phyloP scores from a whole-genome alignment of 352 stramenopile species.

The Globisporangium camurandrum region DNA sequence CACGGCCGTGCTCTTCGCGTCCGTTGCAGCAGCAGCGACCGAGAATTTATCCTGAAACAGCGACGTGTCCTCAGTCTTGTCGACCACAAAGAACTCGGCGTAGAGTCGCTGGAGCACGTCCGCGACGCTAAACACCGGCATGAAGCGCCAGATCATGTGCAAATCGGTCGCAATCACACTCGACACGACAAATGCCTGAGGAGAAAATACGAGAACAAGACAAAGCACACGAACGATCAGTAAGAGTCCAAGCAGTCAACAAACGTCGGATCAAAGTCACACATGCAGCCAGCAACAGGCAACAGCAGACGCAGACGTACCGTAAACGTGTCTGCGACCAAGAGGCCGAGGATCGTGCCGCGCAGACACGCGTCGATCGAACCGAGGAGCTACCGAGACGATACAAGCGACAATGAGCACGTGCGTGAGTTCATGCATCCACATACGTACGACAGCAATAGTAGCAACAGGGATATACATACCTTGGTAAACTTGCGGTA shows the following conservation, averaged over 20 bases:
- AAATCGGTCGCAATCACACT: conserved; percentile 66
- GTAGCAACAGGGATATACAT: conserved; percentile 1
- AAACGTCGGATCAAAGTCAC: too few relatives aligned
- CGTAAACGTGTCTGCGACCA: conserved; percentile 83
- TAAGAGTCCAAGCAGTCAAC: neutral
- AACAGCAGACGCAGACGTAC: neutral
- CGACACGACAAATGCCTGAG: conserved; percentile 76
- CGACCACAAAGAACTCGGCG: conserved; percentile 65
- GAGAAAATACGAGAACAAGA: neutral
- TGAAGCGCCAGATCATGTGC: conserved; percentile 64
- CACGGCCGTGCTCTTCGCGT: neutral
- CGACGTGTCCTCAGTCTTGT: conserved; percentile 44
- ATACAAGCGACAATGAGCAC: neutral
- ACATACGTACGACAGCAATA: too few relatives aligned
- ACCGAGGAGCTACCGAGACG: conserved; percentile 43
- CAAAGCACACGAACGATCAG: neutral
- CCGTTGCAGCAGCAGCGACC: conserved; percentile 8
- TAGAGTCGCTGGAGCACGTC: conserved; percentile 75
- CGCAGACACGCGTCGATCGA: conserved; percentile 80
- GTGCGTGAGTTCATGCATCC: neutral
- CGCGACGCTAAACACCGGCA: conserved; percentile 73
- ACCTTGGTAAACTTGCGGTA: conserved; percentile 86
- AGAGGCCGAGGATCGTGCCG: conserved; percentile 70
- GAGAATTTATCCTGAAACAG: conserved; percentile 71
- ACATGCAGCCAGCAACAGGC: too few relatives aligned